Percentiles rank a stretch among this genome's conserved stretches.
Conservation (phyloP, 371 early-diverging fungal species). For the Umbelopsis sp. region DNA sequence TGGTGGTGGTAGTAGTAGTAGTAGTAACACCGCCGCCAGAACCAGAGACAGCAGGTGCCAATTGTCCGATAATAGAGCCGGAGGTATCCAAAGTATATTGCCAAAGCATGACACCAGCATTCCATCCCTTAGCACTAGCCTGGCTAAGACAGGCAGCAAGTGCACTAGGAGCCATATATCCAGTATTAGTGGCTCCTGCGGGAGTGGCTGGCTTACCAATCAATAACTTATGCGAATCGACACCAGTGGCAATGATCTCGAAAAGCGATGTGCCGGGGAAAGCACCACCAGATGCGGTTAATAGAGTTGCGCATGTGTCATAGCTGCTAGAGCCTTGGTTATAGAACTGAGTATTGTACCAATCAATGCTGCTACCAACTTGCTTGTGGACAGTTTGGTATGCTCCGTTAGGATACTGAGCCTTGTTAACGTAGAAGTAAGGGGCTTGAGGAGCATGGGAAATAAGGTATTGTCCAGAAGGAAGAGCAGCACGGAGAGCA, state of each 20-base stretch:
- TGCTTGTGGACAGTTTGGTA: conserved; percentile 24
- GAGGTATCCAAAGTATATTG: conserved; percentile 21
- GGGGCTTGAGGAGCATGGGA: conserved; percentile 30
- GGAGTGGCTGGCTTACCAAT: conserved; percentile 29
- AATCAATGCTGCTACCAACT: conserved; percentile 28
- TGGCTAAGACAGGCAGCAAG: conserved; percentile 25
- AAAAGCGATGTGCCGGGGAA: conserved; percentile 24
- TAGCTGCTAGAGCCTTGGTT: conserved; percentile 26
- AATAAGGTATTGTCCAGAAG: conserved; percentile 25
- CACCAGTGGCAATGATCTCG: conserved; percentile 23
- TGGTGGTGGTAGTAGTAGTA: background rate
- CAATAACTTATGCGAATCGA: conserved; percentile 22
- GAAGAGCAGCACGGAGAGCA: conserved; percentile 33
- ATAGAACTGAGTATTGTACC: conserved; percentile 29
- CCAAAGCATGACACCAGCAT: conserved; percentile 31
- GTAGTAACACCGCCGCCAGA: background rate
- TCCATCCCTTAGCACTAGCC: conserved; percentile 29
- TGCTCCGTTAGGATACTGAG: conserved; percentile 25
- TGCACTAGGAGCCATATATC: conserved; percentile 21
- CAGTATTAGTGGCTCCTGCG: conserved; percentile 27
- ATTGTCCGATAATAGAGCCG: conserved; percentile 6
- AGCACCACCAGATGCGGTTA: conserved; percentile 16
- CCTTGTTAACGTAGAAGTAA: conserved; percentile 23
- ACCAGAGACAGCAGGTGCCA: background rate
- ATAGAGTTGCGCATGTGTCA: conserved; percentile 21